Evolutionary conservation across 495 filamentous ascomycete species (phyloP), one percentile per base, ranked within the genome.

Genomic region (Aspergillus saccharolyticus): DNA sequence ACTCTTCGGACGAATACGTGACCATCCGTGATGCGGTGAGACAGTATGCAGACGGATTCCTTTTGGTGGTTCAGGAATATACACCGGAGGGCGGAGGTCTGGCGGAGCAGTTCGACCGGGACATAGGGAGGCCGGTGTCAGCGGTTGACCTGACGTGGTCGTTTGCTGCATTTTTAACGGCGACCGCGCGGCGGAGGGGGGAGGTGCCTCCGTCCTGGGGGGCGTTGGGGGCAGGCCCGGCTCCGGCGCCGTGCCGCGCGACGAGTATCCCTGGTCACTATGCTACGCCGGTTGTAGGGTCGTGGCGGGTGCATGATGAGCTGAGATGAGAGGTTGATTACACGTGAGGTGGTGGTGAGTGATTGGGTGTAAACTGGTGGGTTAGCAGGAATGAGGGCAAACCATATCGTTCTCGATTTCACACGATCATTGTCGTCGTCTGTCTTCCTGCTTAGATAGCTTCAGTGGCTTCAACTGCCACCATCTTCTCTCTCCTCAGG

Each of bases 111-210:
- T 88, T 75, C 64, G 72, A 75, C 58, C 76, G 79, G 53, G 68
- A 73, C 57, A 70, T 61, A 43, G 86, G 86, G 19, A 53, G 52
- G 0, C 79, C 80, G 0, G 54, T 80, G 43, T 84, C 83, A 8
- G 86, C 84, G 9, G 21, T 60, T 12, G 75, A 87, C 62, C 72
- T 89, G 16, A 89, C 86, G 16, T 89, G 86, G 86, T 87, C 82
- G 14, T 87, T 84, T 63, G 81, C 83, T 3, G 70, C 83, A n/a
- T 85, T 87, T 71, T 62, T 85, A 42, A 82, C 83, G 7, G 80
- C 80, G 52, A 63, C 72, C n/a, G 72, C 71, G n/a, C 62, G 71
- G 53, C 57, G 68, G 68, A 33, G 70, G 68, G 30, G 77, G 54
- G 53, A 66, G 2, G 72, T 83, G n/a, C 82, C 83, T 0, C 50